These are phyloP conservation scores for Graphiopsis chlorocephala DNA, from an alignment of 2,329 filamentous ascomycete species.

Conservation along the genomic window DNA sequence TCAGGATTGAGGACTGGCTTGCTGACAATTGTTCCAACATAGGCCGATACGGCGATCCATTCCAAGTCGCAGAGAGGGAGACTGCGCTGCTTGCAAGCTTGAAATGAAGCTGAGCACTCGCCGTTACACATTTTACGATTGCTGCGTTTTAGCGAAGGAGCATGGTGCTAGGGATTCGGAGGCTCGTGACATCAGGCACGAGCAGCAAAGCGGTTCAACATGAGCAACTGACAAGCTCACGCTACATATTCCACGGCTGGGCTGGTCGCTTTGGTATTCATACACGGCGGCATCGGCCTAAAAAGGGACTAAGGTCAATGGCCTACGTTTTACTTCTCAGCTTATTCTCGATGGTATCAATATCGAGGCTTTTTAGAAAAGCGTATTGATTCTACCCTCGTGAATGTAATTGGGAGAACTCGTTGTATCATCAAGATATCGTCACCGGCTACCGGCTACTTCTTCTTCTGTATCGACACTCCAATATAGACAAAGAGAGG, in stretches of 20 bases:
- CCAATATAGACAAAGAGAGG: too few relatives aligned
- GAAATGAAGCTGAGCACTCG: background rate
- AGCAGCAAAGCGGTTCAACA: background rate
- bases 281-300: too few relatives aligned
- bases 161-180: background rate
- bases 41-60: conserved; percentile 37
- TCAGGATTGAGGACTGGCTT: background rate
- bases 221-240: background rate
- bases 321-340: too few relatives aligned
- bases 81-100: conserved; percentile 19
- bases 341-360: too few relatives aligned
- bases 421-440: too few relatives aligned
- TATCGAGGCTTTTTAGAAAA: too few relatives aligned
- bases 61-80: conserved; percentile 35
- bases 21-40: conserved; percentile 13
- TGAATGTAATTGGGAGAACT: too few relatives aligned
- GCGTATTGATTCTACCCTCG: too few relatives aligned
- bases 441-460: too few relatives aligned
- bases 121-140: background rate
- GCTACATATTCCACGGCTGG: background rate
- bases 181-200: background rate
- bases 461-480: too few relatives aligned
- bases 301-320: too few relatives aligned
- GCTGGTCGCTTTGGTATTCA: too few relatives aligned
- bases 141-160: conserved; percentile 13